Percentiles rank a stretch among this genome's conserved stretches.
Conservation (phyloP, 83 land plant genomes). For the Thuja plicata region DNA sequence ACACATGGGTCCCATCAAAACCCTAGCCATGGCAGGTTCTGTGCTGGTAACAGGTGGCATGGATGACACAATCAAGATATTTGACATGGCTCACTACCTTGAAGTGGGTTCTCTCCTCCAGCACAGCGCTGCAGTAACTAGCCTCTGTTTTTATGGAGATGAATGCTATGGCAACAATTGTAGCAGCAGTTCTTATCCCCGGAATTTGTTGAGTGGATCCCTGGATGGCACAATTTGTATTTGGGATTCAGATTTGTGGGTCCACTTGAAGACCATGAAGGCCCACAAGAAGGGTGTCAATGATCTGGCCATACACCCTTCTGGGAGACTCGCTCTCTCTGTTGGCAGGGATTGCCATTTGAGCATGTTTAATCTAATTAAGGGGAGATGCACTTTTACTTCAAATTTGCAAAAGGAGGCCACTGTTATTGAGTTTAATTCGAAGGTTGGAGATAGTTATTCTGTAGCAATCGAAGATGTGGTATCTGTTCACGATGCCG, state of each 20-base stretch:
- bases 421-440: conserved; percentile 49
- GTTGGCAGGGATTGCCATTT: conserved; percentile 70
- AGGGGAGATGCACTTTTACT: conserved; percentile 80
- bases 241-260: conserved; percentile 83
- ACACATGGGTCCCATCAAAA: conserved; percentile 76
- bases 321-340: conserved; percentile 73
- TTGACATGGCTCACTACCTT: conserved; percentile 57
- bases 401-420: conserved; percentile 67
- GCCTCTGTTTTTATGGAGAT: conserved; percentile 64
- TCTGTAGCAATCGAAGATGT: conserved; percentile 57
- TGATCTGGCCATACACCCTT: conserved; percentile 76
- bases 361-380: conserved; percentile 77
- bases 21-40: conserved; percentile 67
- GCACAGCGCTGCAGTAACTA: conserved; percentile 58
- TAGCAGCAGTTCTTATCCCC: conserved; percentile 44
- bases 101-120: conserved; percentile 67
- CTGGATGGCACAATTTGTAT: conserved; percentile 80
- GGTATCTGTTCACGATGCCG: conserved; percentile 67
- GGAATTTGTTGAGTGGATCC: conserved; percentile 71
- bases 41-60: conserved; percentile 71
- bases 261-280: conserved; percentile 57
- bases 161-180: not conserved
- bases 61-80: conserved; percentile 88
- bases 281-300: conserved; percentile 58
- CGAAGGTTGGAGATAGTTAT: conserved; percentile 51